Evolutionary conservation across 2,329 filamentous ascomycete genomes (phyloP).

Genomic region (Chrysoporthe cubensis): DNA sequence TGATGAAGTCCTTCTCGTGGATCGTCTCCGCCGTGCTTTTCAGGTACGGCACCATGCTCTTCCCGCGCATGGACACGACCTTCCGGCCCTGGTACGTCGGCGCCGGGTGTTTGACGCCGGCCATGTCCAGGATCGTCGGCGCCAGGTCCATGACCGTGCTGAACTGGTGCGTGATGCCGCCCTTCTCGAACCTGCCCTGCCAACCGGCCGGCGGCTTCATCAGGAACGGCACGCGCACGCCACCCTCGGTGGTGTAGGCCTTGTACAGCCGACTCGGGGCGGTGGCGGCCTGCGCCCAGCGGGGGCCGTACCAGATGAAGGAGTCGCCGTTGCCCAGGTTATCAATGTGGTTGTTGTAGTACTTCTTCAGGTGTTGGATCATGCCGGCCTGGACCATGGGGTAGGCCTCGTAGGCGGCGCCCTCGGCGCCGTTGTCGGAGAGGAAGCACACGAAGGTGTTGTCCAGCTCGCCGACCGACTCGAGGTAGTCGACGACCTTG

Average conservation of each 20-base stretch:
- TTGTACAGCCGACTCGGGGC: constrained; percentile 37
- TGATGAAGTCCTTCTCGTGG: constrained; percentile 42
- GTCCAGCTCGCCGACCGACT: constrained; percentile 60
- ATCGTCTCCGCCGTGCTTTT: constrained; percentile 35
- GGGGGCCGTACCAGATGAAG: constrained; percentile 62
- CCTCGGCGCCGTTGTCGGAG: constrained; percentile 56
- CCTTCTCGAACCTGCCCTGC: constrained; percentile 34
- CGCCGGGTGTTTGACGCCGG: constrained; percentile 54
- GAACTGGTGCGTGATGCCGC: constrained; percentile 51
- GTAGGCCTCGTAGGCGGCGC: constrained; percentile 32
- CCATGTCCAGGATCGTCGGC: constrained; percentile 53
- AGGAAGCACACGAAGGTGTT: constrained; percentile 69
- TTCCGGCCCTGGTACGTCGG: constrained; percentile 48
- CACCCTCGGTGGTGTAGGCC: constrained; percentile 50
- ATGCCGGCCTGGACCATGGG: constrained; percentile 32
- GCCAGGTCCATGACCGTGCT: constrained; percentile 57
- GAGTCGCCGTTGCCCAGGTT: constrained; percentile 58
- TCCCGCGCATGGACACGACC: constrained; percentile 40
- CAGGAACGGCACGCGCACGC: constrained; percentile 56
- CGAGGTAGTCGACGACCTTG: constrained; percentile 59
- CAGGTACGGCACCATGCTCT: constrained; percentile 41
- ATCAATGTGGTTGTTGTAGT: constrained; percentile 60
- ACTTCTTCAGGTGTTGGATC: constrained; percentile 44
- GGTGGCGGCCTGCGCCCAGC: constrained; percentile 49
- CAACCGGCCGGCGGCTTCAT: constrained; percentile 35